phyloP scores from a whole-genome alignment of 2,329 filamentous ascomycete species.

The Trichophyton rubrum region DNA sequence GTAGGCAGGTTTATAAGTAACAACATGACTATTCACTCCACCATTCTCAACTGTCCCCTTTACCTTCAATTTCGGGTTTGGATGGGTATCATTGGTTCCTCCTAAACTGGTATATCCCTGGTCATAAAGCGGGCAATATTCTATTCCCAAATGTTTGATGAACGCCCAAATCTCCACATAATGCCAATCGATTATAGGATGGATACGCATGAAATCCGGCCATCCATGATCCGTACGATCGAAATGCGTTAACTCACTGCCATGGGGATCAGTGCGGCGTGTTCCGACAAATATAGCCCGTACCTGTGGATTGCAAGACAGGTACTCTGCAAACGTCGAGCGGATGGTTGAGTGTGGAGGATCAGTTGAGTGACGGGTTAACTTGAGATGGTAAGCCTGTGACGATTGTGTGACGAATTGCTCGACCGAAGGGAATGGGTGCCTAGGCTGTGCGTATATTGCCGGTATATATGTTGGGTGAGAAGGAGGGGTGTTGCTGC shows the following conservation, averaged over 20 bases:
- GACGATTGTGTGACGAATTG: conserved; percentile 62
- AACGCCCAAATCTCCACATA: conserved; percentile 91
- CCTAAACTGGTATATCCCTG: conserved; percentile 85
- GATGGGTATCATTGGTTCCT: conserved; percentile 74
- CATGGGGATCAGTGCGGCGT: conserved; percentile 82
- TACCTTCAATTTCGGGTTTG: conserved; percentile 60
- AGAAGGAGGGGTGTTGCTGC: conserved; percentile 3
- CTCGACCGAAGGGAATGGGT: conserved; percentile 79
- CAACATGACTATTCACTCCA: conserved; percentile 18
- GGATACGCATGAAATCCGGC: conserved; percentile 84
- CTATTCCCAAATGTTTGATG: conserved; percentile 57
- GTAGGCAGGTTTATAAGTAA: conserved; percentile 57
- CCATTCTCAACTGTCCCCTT: conserved; percentile 8
- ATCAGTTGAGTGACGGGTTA: conserved; percentile 58
- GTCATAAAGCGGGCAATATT: conserved; percentile 82
- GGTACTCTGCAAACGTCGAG: conserved; percentile 64
- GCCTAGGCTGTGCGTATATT: conserved; percentile 75
- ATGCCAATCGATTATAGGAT: conserved; percentile 96
- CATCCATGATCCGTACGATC: conserved; percentile 79
- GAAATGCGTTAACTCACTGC: conserved; percentile 64
- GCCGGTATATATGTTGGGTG: conserved; percentile 47
- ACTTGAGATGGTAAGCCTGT: conserved; percentile 57
- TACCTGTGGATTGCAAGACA: conserved; percentile 42
- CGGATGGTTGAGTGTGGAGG: conserved; percentile 51
- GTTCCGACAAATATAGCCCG: conserved; percentile 80